Evolutionary conservation across 2,329 filamentous ascomycete genomes (phyloP).

Genomic region (Penicillium sp.): DNA sequence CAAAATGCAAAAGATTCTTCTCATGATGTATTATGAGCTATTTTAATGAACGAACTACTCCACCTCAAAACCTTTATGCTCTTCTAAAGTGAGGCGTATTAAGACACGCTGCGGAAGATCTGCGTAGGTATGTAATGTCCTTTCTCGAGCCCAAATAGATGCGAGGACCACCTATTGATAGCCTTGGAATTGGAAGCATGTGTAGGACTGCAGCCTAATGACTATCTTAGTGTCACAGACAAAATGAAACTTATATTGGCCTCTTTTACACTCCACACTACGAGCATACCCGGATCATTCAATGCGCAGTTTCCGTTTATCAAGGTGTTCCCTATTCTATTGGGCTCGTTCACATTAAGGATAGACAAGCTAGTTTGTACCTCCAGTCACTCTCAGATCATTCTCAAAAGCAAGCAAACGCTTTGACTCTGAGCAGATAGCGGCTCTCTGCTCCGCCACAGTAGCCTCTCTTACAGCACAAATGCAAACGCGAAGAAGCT

Average conservation of each 20-base stretch:
- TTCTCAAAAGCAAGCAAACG: not conserved
- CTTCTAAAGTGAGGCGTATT: too few species aligned
- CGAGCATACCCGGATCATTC: too few species aligned
- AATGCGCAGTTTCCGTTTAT: not conserved
- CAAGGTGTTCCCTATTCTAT: not conserved
- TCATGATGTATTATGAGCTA: constrained; percentile 16
- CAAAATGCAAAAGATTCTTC: not conserved
- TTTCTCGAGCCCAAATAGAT: too few species aligned
- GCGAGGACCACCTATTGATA: too few species aligned
- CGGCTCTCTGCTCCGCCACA: not conserved
- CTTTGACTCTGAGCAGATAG: not conserved
- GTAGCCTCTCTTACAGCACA: not conserved
- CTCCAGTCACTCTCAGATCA: not conserved
- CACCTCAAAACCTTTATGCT: not conserved
- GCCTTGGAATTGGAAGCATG: too few species aligned
- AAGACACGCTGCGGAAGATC: not conserved
- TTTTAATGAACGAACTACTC: constrained; percentile 9
- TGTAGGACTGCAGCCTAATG: too few species aligned
- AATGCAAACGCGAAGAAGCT: not conserved
- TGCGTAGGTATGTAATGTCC: not conserved
- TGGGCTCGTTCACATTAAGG: not conserved
- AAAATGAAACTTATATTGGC: too few species aligned
- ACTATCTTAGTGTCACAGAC: too few species aligned
- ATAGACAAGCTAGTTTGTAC: not conserved
- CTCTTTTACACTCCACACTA: too few species aligned